These are phyloP conservation scores for Dryadomyces sulphureus DNA, from an alignment of 2,329 filamentous ascomycete genomes.

Conservation along the genomic window DNA sequence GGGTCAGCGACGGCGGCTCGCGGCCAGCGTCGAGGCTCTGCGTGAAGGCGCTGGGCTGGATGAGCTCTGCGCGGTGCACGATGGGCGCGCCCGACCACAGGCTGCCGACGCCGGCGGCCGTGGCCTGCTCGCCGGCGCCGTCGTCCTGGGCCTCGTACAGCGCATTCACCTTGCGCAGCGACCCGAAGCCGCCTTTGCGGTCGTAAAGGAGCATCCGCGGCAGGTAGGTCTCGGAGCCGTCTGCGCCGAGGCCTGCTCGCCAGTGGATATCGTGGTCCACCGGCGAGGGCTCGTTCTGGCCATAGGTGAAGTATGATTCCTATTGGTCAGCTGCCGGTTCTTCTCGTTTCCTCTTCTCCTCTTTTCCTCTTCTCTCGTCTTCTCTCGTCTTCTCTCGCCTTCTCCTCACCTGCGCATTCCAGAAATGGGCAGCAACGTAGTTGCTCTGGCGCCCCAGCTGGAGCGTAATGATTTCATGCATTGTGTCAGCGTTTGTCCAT, in stretches of 20 bases:
- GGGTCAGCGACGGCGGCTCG: conserved; percentile 44
- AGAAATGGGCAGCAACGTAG: conserved; percentile 89
- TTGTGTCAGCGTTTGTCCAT: conserved; percentile 20
- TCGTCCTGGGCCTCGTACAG: conserved; percentile 52
- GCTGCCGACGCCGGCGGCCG: conserved; percentile 5
- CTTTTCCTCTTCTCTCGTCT: not conserved
- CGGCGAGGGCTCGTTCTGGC: conserved; percentile 41
- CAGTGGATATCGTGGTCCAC: conserved; percentile 83
- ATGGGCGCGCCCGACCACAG: conserved; percentile 44
- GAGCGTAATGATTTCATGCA: conserved; percentile 91
- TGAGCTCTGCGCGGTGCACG: conserved; percentile 51
- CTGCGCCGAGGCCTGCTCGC: conserved; percentile 63
- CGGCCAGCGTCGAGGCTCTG: conserved; percentile 60
- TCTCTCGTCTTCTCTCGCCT: not conserved
- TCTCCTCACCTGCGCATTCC: conserved; percentile 67
- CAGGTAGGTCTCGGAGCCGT: conserved; percentile 82
- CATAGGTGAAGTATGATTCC: conserved; percentile 97
- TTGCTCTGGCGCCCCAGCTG: conserved; percentile 91
- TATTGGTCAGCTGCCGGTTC: conserved; percentile 21
- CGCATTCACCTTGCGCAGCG: conserved; percentile 73
- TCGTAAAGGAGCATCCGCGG: conserved; percentile 90
- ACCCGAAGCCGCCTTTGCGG: conserved; percentile 84
- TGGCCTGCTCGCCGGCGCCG: conserved; percentile 5
- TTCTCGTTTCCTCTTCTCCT: not conserved
- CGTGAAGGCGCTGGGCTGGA: conserved; percentile 63